Base-by-base conservation (phyloP, 352 stramenopile genomes). In the Aphanomyces astaci region DNA sequence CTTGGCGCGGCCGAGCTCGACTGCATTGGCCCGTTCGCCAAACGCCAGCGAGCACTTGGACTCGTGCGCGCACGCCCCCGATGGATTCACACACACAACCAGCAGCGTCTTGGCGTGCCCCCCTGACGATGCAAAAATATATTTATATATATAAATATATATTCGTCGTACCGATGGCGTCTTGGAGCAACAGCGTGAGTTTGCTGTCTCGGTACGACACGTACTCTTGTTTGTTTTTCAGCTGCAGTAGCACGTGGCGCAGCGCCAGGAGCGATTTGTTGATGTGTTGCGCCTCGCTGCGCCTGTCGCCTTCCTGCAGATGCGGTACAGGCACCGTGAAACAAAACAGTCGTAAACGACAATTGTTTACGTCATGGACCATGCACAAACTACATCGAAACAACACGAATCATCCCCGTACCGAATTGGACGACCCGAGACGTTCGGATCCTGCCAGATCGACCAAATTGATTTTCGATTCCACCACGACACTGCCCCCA, bases 201-300 rank as follows among this genome's bases (percentile, higher is more conserved):
- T 95, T 95, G 11, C 83, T 89, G 60, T 95, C 93, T 13, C 87
- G 76, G 62, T 87, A 95, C 52, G 85, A 86, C 2, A 95, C 77
- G 70, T 93, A 84, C 27, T 91, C 90, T 24, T 94, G 84, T 71
- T 89, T 89, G 1, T 81, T 79, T 32, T 85, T 66, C 33, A 92
- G 66, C 15, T 85, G 80, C 7, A 77, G 71, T 36, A 93, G 68
- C 7, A 95, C 86, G 55, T 95, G 84, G 9, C 78, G 79, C 22
- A 95, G 71, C 5, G 86, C 84, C 13, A 80, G 74, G 0, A 95
- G 76, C 54, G 84, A 93, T 69, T 91, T 89, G 74, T 90, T 88
- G 54, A 95, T 90, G 53, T 84, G 79, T 72, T 92, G 83, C 10
- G 84, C 80, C 54, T 95, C 86, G 15, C n/a, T 55, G 5, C 46